phyloP scores from a whole-genome alignment of 345 rosid species.

The Pugionium cornutum region DNA sequence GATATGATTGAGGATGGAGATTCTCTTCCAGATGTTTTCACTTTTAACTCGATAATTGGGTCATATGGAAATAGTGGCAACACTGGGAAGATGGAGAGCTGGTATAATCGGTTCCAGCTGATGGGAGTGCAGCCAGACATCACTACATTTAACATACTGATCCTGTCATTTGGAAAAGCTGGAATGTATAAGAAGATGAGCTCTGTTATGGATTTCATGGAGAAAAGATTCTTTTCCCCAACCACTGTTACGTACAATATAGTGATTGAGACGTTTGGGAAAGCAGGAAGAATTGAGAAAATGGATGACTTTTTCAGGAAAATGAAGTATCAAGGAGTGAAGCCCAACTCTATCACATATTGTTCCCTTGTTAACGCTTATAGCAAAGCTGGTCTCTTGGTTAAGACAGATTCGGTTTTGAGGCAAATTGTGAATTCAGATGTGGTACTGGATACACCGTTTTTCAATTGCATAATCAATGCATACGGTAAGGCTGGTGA shows the following conservation, averaged over 20 bases:
- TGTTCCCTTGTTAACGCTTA: slow-evolving; percentile 74
- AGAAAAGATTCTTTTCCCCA: slow-evolving; percentile 57
- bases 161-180: slow-evolving; percentile 65
- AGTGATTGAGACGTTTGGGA: slow-evolving; percentile 71
- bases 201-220: slow-evolving; percentile 69
- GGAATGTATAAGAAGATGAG: slow-evolving; percentile 64
- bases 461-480: slow-evolving; percentile 74
- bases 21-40: slow-evolving; percentile 69
- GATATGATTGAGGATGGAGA: slow-evolving; percentile 70
- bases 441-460: slow-evolving; percentile 69
- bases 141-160: slow-evolving; percentile 68
- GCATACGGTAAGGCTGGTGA: slow-evolving; percentile 78
- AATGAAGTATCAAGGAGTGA: slow-evolving; percentile 80
- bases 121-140: slow-evolving; percentile 73
- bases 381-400: slow-evolving; percentile 55
- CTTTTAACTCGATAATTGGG: slow-evolving; percentile 65
- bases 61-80: slow-evolving; percentile 65
- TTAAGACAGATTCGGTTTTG: slow-evolving; percentile 65
- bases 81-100: slow-evolving; percentile 67
- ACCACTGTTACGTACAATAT: slow-evolving; percentile 62
- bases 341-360: slow-evolving; percentile 74
- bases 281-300: slow-evolving; percentile 53
- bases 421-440: slow-evolving; percentile 83
- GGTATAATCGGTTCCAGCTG: slow-evolving; percentile 75
- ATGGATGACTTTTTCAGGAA: slow-evolving; percentile 68